Conservation (phyloP, 306 rosid species). For the Prunus padus region DNA sequence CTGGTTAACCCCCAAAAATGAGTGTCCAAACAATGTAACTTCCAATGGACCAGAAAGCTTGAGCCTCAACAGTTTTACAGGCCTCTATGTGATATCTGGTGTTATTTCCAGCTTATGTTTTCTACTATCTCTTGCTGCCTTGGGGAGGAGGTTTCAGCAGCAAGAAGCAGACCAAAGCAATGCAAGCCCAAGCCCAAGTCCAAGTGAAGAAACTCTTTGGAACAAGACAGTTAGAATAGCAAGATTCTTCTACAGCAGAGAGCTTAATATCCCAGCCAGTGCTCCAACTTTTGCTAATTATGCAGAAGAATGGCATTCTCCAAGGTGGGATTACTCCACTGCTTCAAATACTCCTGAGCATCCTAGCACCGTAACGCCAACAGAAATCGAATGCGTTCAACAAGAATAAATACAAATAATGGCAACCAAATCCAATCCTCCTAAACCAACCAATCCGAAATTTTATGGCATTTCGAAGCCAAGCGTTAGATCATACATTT, state of each 20-base stretch:
- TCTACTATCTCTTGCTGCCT: constrained; percentile 28
- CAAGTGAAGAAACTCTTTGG: constrained; percentile 5
- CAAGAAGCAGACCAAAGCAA: neutral
- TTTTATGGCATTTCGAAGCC: too few relatives aligned
- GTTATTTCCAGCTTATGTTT: constrained; percentile 47
- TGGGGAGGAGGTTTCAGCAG: neutral
- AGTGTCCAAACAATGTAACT: constrained; percentile 26
- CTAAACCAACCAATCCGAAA: neutral
- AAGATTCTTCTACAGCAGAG: neutral
- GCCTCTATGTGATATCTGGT: constrained; percentile 49
- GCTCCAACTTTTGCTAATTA: constrained; percentile 20
- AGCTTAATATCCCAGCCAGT: constrained; percentile 27
- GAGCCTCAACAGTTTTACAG: constrained; percentile 44
- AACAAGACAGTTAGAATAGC: neutral
- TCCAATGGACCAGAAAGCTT: constrained; percentile 30
- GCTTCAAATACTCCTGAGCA: neutral
- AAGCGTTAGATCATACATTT: neutral
- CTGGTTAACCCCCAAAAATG: constrained; percentile 32
- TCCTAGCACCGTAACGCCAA: neutral
- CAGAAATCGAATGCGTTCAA: constrained; percentile 9
- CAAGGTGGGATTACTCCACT: neutral
- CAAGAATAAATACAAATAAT: neutral
- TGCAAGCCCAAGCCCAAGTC: neutral
- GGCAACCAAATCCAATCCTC: neutral
- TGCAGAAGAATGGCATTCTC: neutral